Evolutionary conservation across 345 rosid genomes (phyloP), one percentile per base, ranked within the genome.

Genomic region (Trapa incisa): DNA sequence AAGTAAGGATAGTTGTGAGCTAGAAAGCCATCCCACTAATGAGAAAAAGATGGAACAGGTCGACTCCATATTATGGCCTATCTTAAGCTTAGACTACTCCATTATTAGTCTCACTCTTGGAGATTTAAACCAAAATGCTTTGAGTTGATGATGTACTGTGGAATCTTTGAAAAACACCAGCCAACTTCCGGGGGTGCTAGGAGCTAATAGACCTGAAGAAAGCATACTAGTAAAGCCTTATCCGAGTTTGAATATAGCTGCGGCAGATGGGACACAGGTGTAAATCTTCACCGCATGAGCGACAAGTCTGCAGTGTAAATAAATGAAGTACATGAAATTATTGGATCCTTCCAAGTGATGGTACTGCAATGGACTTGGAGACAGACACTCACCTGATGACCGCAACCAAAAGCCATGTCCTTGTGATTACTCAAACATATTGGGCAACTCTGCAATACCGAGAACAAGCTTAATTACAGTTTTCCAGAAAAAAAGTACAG

Each of bases 351-450:
- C 6, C 15, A 36, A 6, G 3, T 32, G 12, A 1, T 6, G 12
- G 14, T 4, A 3, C 16, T 12, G 48, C 15, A 4, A 47, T 62
- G 50, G 56, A 8, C 67, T 62, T 0, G 6, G 43, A 35, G 22
- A 15, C 9, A 33, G 35, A 50, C 5, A 50, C 17, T n/a, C 64
- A 82, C 86, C 86, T 82, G 86, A 67, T 82, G 86, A 22, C 86
- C 86, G 13, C 86, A 82, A n/a, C 83, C 81, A 35, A 80, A 82
- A 60, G 86, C 86, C 86, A 82, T 77, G 75, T 82, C 67, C 72
- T 82, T 82, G 22, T 47, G 69, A 64, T 76, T 77, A 14, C 75
- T 68, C 10, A 82, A 74, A 72, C 86, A 82, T 36, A 82, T 77
- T 45, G 80, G 83, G 61, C 86, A 82, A 72, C 66, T 67, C 86